Base-by-base conservation (phyloP, 2,329 filamentous ascomycete species). In the Hypoxylon sp. region DNA sequence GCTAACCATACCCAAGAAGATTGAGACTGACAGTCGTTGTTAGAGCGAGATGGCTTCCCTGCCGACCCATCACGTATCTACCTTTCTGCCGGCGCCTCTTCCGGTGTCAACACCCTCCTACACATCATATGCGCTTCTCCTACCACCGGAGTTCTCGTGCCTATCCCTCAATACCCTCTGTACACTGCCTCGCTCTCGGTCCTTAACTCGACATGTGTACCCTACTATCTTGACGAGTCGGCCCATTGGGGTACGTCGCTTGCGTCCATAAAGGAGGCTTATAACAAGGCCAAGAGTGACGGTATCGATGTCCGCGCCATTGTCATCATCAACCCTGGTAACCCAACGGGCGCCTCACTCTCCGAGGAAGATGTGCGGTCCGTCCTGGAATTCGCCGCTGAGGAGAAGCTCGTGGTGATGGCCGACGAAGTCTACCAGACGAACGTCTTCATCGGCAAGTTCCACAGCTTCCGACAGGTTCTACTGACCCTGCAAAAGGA, bases 401-500 rank as follows among this genome's bases (percentile, higher is more conserved):
- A 94, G 80, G 90, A 98, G 85, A 89, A 91, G 74, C 87, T 99
- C 26, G 94, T 98, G 62, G 86, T 98, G 72, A 88, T 99, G 76
- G 96, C 96, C 58, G 96, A 99, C 78, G 96, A 99, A 82, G 96
- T 99, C 39, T 99, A 99, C 88, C 96, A 99, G 84, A 98, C 96
- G 78, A 99, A 99, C 81, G 92, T 99, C 75, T 99, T 99, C 83
- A 85, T 92, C 69, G 96, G 96, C 80, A 87, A 95, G 80, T 99
- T 99, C 85, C 90, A 93, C 83, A 97, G 93, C 77, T 98, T 99
- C 91, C 98, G 98, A 85, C 90, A 92, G 75, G 90, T 91, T 44
- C 88, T 99, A 55, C 89, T 94, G 71, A 86, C 91, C 74, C 84
- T 98, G 76, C 95, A 98, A 81, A 85, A 91, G 80, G 87, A 91